phyloP scores from a whole-genome alignment of 2,329 filamentous ascomycete genomes.

The Aureobasidium sp. region DNA sequence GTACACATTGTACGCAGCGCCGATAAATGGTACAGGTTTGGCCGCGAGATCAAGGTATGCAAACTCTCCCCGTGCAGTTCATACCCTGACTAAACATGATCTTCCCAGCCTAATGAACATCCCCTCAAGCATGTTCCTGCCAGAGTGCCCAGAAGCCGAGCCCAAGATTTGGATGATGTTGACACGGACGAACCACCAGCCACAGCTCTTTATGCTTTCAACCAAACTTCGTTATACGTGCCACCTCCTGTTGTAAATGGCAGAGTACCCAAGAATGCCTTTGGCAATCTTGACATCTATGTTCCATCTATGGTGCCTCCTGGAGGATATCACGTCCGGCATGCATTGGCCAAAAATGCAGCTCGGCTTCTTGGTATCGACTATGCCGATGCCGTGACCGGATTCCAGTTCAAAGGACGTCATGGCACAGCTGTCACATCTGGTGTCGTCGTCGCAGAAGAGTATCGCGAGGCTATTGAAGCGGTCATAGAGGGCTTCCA shows the following conservation, averaged over 20 bases:
- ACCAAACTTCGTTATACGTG: constrained; percentile 62
- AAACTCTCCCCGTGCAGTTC: neutral
- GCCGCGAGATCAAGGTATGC: constrained; percentile 62
- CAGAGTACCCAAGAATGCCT: constrained; percentile 56
- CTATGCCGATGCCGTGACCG: constrained; percentile 81
- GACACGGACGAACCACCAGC: constrained; percentile 43
- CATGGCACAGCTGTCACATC: constrained; percentile 76
- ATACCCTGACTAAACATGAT: neutral
- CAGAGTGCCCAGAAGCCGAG: constrained; percentile 19
- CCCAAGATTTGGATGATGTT: constrained; percentile 29
- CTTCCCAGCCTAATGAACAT: constrained; percentile 52
- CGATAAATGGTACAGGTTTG: constrained; percentile 87
- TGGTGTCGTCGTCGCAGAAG: constrained; percentile 68
- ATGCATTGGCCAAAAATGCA: constrained; percentile 58
- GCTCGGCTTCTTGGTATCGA: constrained; percentile 72
- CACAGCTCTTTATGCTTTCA: constrained; percentile 53
- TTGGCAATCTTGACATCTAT: constrained; percentile 58
- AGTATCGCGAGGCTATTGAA: constrained; percentile 64
- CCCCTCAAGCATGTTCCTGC: constrained; percentile 62
- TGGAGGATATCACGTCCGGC: constrained; percentile 51
- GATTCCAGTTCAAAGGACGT: constrained; percentile 79
- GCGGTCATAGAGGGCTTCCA: constrained; percentile 62
- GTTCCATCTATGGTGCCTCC: constrained; percentile 56
- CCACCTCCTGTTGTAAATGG: constrained; percentile 71
- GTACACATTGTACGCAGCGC: constrained; percentile 70